Evolutionary conservation across 2,329 filamentous ascomycete species (phyloP).

Genomic region (Calonectria pauciramosa): DNA sequence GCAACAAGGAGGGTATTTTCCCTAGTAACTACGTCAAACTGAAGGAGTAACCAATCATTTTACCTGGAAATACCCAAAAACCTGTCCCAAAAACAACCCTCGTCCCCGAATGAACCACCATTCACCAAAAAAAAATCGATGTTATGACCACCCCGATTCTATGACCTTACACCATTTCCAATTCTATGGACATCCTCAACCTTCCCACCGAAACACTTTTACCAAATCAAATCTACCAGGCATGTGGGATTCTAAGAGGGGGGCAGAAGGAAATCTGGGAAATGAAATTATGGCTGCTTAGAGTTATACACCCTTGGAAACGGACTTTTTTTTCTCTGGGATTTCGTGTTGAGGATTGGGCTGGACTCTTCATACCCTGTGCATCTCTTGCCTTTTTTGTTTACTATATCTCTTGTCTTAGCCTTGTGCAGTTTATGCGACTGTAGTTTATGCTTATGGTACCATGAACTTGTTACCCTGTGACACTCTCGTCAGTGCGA

Average conservation of each 20-base stretch:
- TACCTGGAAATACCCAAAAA: not conserved
- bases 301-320: conserved; percentile 30
- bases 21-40: conserved; percentile 85
- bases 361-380: conserved; percentile 25
- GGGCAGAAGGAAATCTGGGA: conserved; percentile 13
- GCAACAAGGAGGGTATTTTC: conserved; percentile 89
- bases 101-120: not conserved
- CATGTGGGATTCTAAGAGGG: conserved; percentile 1
- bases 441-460: conserved; percentile 11
- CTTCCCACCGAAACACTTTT: not conserved
- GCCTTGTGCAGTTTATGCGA: conserved; percentile 1
- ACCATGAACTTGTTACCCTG: not conserved
- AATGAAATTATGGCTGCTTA: conserved; percentile 21
- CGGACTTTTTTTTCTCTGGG: conserved; percentile 3
- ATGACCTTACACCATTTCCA: not conserved
- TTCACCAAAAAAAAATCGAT: not conserved
- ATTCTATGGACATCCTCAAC: not conserved
- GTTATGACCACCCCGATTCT: conserved; percentile 8
- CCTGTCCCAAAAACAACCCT: not conserved
- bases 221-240: not conserved
- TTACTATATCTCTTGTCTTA: conserved; percentile 5
- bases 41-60: conserved; percentile 59
- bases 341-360: conserved; percentile 15
- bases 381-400: conserved; percentile 13
- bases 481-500: not conserved